Evolutionary conservation across 2,329 filamentous ascomycete species (phyloP), one percentile per base, ranked within the genome.

Genomic region (Arthrocladium fulminans): DNA sequence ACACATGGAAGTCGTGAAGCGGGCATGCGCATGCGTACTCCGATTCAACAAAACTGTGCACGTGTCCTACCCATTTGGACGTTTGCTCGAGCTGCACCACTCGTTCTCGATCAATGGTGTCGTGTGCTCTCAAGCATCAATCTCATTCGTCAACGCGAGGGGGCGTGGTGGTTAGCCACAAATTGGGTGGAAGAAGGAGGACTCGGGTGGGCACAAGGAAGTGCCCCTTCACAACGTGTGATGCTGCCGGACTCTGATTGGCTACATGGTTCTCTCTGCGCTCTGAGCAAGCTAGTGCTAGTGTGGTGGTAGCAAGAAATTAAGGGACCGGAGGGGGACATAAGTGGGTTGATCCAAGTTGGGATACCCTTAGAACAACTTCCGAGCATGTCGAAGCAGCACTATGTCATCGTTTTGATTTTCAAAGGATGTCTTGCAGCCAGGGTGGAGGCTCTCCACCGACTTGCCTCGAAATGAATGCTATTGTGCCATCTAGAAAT

Each of bases 91-190:
- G n/a, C n/a, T 19, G 23, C 22, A 41, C 23, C 35, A 48, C 35
- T 42, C 19, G 27, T 42, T 27, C 20, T 17, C 13, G 25, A 15
- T 17, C 27, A 25, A 12, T 10, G 34, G 45, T 48, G 45, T 48
- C 45, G 45, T 48, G 45, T 48, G 45, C 45, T 39, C 34, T 30
- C 27, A 19, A 32, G 13, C 19, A 17, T 12, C 7, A 23, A n/a
- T 37, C 5, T 48, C 37, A 48, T 48, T 34, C n/a, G 44, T 23
- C 22, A 22, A 24, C 10, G 42, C 24, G 37, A 35, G 19, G 25
- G 17, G 15, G 23, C 24, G 13, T n/a, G 9, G 15, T 22, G 17
- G 22, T 17, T 15, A 17, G 17, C 8, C 12, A 9, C 12, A 22
- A 39, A 22, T 12, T 12, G 13, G 10, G 6, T 22, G 15, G 3